Evolutionary conservation across 2,329 filamentous ascomycete species (phyloP).

Genomic region (Cadophora sp.): DNA sequence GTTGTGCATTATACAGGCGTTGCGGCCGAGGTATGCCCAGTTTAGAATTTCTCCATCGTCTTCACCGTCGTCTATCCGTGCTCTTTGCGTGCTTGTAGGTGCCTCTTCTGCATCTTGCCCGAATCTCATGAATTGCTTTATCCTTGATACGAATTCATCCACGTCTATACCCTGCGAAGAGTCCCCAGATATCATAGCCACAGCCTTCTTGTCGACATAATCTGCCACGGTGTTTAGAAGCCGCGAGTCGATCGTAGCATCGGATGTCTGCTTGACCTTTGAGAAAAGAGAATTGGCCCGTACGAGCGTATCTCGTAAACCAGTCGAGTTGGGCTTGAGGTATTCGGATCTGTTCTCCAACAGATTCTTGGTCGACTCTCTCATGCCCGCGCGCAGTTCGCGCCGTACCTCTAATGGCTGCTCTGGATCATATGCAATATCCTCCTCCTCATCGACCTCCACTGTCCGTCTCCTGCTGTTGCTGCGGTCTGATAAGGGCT

Average conservation of each 20-base stretch:
- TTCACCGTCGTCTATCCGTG: constrained; percentile 63
- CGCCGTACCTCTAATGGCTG: constrained; percentile 79
- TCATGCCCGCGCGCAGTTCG: constrained; percentile 70
- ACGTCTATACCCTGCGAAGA: constrained; percentile 79
- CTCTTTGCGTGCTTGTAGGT: constrained; percentile 50
- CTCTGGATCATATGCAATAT: constrained; percentile 75
- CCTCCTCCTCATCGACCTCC: constrained; percentile 31
- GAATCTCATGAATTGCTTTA: constrained; percentile 83
- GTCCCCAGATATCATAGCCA: constrained; percentile 76
- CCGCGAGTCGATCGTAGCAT: constrained; percentile 90
- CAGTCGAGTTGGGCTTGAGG: constrained; percentile 67
- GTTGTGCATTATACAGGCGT: constrained; percentile 76
- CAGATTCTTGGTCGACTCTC: constrained; percentile 66
- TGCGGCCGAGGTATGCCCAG: constrained; percentile 83
- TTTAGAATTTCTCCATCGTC: constrained; percentile 81
- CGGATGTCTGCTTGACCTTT: constrained; percentile 83
- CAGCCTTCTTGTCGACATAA: constrained; percentile 78
- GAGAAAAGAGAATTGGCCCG: constrained; percentile 70
- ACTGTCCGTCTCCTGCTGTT: constrained; percentile 37
- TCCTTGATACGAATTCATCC: constrained; percentile 91
- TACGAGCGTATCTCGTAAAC: constrained; percentile 69
- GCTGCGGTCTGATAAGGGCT: constrained; percentile 29
- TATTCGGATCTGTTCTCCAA: constrained; percentile 76
- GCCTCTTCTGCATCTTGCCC: constrained; percentile 60
- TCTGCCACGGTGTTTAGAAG: constrained; percentile 83